phyloP scores from a whole-genome alignment of 306 rosid species.

The Prunus kanzakura region DNA sequence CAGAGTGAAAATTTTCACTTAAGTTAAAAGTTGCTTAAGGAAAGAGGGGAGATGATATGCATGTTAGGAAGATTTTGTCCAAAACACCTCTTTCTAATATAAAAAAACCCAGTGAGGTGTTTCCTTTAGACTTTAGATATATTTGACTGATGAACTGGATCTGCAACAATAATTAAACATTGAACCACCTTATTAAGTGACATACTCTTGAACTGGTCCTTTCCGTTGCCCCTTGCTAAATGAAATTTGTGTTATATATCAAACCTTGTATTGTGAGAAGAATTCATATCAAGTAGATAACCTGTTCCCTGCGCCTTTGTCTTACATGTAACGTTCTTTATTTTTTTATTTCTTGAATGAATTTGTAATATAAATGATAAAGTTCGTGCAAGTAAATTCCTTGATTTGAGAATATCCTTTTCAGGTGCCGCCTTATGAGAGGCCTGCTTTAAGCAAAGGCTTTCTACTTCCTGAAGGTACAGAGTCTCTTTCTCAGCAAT shows the following conservation, averaged over 20 bases:
- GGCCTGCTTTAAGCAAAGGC: slow-evolving; percentile 99
- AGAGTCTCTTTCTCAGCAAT: not conserved
- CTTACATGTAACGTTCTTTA: not conserved
- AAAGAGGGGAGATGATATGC: not conserved
- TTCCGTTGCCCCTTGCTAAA: not conserved
- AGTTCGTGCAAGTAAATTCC: not conserved
- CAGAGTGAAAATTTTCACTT: not conserved
- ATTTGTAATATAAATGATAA: not conserved
- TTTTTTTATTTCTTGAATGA: not conserved
- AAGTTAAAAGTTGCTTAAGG: not conserved
- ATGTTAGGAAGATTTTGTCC: not conserved
- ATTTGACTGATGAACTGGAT: not conserved
- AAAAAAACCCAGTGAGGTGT: too few species aligned
- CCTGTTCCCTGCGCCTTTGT: too few species aligned
- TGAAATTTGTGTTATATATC: not conserved
- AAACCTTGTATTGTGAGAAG: too few species aligned
- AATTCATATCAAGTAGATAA: not conserved
- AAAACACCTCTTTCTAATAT: not conserved
- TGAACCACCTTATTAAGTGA: not conserved
- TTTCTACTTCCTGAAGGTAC: slow-evolving; percentile 93
- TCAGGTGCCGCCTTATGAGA: slow-evolving; percentile 97
- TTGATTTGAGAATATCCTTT: slow-evolving; percentile 19
- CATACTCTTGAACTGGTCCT: not conserved
- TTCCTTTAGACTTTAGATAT: not conserved
- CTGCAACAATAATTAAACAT: not conserved